Evolutionary conservation across 176 grass and related monocot species (phyloP), one percentile per base, ranked within the genome.

Genomic region (Panicum miliaceum): DNA sequence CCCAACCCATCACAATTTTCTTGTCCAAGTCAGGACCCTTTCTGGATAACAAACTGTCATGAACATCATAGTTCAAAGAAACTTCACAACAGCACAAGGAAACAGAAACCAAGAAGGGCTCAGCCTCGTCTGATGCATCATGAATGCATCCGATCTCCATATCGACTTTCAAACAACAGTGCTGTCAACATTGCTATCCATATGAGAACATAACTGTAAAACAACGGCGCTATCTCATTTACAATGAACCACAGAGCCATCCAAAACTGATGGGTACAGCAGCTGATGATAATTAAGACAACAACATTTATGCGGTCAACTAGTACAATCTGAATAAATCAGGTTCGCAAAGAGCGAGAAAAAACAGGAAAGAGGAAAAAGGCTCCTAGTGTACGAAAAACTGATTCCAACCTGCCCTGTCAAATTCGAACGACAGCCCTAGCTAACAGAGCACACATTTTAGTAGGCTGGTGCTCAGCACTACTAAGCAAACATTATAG

Each of bases 301-400:
- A 90, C 78, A 82, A 82, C 27, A 86, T 29, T 87, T 78, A 73
- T 87, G 41, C 13, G 29, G 35, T 62, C 79, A 90, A 62, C 60
- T 87, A 71, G 81, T 80, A 87, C 89, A 84, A 45, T 87, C 61
- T 70, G 75, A 87, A 90, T 64, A 69, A 80, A 90, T 75, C 81
- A 87, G 80, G 68, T 84, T 58, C 79, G 0, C 4, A 73, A 57
- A 23, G 22, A 65, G 42, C 22, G 8, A 27, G 7, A 34, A 40
- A 53, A 34, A n/a, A 19, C 19, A 58, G 43, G 29, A 12, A 34
- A 80, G 64, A 32, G 0, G 19, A 86, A 78, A 73, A 84, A 67
- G 18, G 23, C 18, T 75, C 50, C 67, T 90, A 68, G 8, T n/a
- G 26, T 80, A 52, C 18, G 81, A 66, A 87, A 90, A 90, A 80